Percentiles rank a stretch among this genome's conserved stretches.
Evolutionary conservation across 2,329 filamentous ascomycete species (phyloP).

Genomic region (Mollisia scopiformis): DNA sequence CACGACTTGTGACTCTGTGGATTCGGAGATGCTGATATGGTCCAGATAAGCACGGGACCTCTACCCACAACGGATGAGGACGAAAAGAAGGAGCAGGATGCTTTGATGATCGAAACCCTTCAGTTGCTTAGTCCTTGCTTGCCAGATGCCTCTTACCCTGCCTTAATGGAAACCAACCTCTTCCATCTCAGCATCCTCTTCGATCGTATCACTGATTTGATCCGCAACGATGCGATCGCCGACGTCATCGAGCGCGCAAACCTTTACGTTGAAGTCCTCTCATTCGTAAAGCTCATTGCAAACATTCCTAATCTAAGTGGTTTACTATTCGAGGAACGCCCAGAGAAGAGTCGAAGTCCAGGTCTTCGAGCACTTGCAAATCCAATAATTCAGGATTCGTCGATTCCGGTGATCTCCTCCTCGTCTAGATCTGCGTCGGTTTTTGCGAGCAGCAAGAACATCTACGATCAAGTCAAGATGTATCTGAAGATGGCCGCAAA

Average conservation of each 20-base stretch:
- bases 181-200: slow-evolving; percentile 22
- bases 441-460: slow-evolving; percentile 4
- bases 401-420: not conserved
- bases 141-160: slow-evolving; percentile 4
- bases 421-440: slow-evolving; percentile 2
- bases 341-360: slow-evolving; percentile 14
- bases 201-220: slow-evolving; percentile 20
- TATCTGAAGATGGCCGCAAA: slow-evolving; percentile 7
- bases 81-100: slow-evolving; percentile 12
- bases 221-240: slow-evolving; percentile 27
- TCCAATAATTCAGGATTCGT: not conserved
- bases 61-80: not conserved
- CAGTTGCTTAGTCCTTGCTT: slow-evolving; percentile 19
- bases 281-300: slow-evolving; percentile 14
- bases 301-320: slow-evolving; percentile 13
- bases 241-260: slow-evolving; percentile 19
- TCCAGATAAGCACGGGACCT: not conserved
- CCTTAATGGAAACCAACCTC: slow-evolving; percentile 8
- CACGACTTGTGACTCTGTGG: not conserved
- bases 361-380: slow-evolving; percentile 6
- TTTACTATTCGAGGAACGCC: slow-evolving; percentile 19
- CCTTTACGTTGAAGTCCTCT: slow-evolving; percentile 18
- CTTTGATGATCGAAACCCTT: slow-evolving; percentile 19
- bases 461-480: slow-evolving; percentile 4
- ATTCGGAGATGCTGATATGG: not conserved